Evolutionary conservation across 192 early-diverging fungal species (phyloP), one percentile per base, ranked within the genome.

Genomic region (Coemansia sp.): DNA sequence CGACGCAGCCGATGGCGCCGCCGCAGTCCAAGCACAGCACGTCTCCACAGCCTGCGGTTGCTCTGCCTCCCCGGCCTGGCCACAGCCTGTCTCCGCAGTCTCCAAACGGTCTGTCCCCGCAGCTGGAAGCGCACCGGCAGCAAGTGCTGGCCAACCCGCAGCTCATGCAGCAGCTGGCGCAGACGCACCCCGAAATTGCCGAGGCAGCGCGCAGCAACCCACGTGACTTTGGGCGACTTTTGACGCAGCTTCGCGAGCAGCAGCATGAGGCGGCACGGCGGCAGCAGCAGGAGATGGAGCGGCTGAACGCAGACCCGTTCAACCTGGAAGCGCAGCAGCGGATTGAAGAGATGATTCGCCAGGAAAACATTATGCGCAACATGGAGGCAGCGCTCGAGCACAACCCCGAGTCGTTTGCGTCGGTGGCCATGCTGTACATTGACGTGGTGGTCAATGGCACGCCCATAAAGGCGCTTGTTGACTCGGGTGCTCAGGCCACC

Each of bases 401-500:
- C 69, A 90, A 94, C 63, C 97, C 97, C 6, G 96, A 99, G 74
- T 87, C 91, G 4, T 99, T 99, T 84, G 94, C 90, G 16, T 75
- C 86, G 69, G 90, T 95, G 12, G 86, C 89, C 1, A 93, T 96
- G 88, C 86, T 99, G 22, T 99, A 97, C 73, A 90, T 99, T 23
- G 75, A 90, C 65, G 87, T 87, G 14, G 83, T 91, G 69, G 92
- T 99, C 51, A 99, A 99, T 76, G 89, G 89, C n/a, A 83, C 85
- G 38, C 86, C 86, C 1, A 75, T 97, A 14, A 94, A 95, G 66
- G 95, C 97, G 0, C 88, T 99, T 76, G 94, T 99, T 0, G 97
- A 99, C 69, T 95, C 95, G 20, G 97, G 96, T 6, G 97, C 97
- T 10, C 96, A 98, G 60, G 90, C 88, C 18, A 98, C 96, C 3